Conservation (phyloP, 2,329 filamentous ascomycete genomes). For the Diaporthe eres region DNA sequence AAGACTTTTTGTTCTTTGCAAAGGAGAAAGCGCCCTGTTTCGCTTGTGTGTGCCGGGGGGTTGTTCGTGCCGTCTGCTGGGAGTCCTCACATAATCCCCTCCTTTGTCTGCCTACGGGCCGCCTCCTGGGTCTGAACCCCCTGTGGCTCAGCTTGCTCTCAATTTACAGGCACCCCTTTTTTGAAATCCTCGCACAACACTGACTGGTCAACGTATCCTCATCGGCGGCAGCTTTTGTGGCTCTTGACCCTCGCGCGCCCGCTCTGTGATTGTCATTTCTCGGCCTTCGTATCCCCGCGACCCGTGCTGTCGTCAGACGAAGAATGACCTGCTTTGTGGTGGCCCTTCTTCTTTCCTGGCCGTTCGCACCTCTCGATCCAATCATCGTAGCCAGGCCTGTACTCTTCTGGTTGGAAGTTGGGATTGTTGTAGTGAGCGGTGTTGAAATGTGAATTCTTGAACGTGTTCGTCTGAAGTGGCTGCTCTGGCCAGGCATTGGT, state of each 20-base stretch:
- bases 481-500: constrained; percentile 57
- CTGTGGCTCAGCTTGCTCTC: background rate
- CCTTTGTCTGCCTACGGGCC: background rate
- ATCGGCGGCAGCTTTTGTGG: background rate
- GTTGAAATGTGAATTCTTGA: constrained; percentile 78
- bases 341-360: constrained; percentile 35
- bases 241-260: background rate
- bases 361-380: constrained; percentile 45
- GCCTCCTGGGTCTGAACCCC: background rate
- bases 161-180: background rate
- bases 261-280: constrained; percentile 33
- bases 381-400: constrained; percentile 55
- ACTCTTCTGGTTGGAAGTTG: constrained; percentile 71
- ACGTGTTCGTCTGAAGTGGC: constrained; percentile 69
- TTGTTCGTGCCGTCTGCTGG: background rate
- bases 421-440: constrained; percentile 77
- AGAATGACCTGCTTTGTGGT: constrained; percentile 32
- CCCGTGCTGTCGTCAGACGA: constrained; percentile 26
- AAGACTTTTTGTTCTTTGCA: background rate
- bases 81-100: background rate
- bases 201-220: background rate
- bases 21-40: constrained; percentile 5
- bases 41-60: constrained; percentile 15
- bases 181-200: background rate
- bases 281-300: constrained; percentile 1